Base-by-base conservation (phyloP, 2,329 filamentous ascomycete species). In the Cercospora citrullina region DNA sequence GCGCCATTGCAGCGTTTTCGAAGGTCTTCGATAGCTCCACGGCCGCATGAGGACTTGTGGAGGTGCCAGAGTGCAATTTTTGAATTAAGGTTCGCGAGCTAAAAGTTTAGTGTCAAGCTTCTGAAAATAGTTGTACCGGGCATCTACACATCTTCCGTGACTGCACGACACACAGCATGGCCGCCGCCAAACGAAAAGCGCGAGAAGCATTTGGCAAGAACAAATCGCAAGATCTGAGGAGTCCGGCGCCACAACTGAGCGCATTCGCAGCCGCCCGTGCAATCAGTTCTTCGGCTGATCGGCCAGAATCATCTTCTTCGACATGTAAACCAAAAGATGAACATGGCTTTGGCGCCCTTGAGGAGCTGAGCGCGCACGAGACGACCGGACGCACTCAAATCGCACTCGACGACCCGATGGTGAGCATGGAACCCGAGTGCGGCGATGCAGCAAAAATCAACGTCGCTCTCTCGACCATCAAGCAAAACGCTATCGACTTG, bases 261-360 rank as follows among this genome's bases (percentile, higher is more conserved):
- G 77, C 77, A 1, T 76, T 78, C 51, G 77, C 76, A 5, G 76
- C 74, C 10, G 75, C 74, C 30, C 65, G 72, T 26, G 71, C 72
- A 12, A 72, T 63, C 55, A 67, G 72, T 36, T 59, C 53, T 21
- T 33, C 68, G 21, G 12, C 48, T 28, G 48, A 53, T 26, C 2
- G 14, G 23, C 23, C 23, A 16, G 48, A 53, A 28, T 26, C 23
- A 7, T 14, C 48, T 28, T 26, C 23, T 28, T 16, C 23, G 21
- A 28, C 21, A 26, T 26, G 16, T 26, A 28, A 7, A 28, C 23
- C 48, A 28, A 8, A 26, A 28, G 48, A 53, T 28, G 21, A 16
- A 16, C n/a, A 28, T 30, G 48, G 3, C 48, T 30, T 9, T 26
- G 48, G 23, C 48, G 48, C 9, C 4, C 9, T 30, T 30, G 48